phyloP scores from a whole-genome alignment of 2,329 filamentous ascomycete species.

The Aspergillus candidus region DNA sequence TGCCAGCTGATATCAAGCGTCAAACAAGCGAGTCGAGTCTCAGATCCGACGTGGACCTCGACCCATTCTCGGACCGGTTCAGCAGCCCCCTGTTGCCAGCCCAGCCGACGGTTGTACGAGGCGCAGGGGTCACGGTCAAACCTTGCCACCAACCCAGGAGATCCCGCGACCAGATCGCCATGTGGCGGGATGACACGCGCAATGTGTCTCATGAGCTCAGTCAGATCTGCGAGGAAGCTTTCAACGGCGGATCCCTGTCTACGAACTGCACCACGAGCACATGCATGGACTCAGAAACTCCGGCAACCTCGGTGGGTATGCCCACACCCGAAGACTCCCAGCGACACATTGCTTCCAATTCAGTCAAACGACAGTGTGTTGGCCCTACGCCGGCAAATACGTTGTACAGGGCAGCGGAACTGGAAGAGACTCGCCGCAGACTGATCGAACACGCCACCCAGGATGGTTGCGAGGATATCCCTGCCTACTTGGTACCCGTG shows the following conservation, averaged over 20 bases:
- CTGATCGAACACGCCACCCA: slow-evolving; percentile 48
- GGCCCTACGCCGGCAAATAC: slow-evolving; percentile 38
- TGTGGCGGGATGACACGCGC: slow-evolving; percentile 69
- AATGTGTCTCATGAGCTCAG: slow-evolving; percentile 80
- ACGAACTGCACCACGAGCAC: slow-evolving; percentile 43
- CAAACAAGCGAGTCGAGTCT: slow-evolving; percentile 23
- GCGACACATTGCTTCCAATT: slow-evolving; percentile 10
- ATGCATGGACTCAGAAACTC: slow-evolving; percentile 45
- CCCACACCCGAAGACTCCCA: slow-evolving; percentile 23
- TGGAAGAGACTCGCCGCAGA: slow-evolving; percentile 54
- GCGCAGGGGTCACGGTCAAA: slow-evolving; percentile 24
- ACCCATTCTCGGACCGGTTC: slow-evolving; percentile 19
- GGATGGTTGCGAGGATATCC: slow-evolving; percentile 41
- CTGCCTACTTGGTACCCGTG: slow-evolving; percentile 52
- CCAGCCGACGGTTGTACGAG: slow-evolving; percentile 34
- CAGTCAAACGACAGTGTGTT: slow-evolving; percentile 34
- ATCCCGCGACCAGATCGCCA: slow-evolving; percentile 40
- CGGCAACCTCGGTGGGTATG: slow-evolving; percentile 43
- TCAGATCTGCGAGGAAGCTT: slow-evolving; percentile 86
- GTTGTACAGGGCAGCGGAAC: slow-evolving; percentile 48
- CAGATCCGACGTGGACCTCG: slow-evolving; percentile 11
- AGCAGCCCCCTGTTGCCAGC: slow-evolving; percentile 37
- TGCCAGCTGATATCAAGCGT: slow-evolving; percentile 18
- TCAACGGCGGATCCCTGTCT: slow-evolving; percentile 62
- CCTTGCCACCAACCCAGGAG: slow-evolving; percentile 36